phyloP scores from a whole-genome alignment of 2,329 filamentous ascomycete genomes.

The Harringtonia lauricola region DNA sequence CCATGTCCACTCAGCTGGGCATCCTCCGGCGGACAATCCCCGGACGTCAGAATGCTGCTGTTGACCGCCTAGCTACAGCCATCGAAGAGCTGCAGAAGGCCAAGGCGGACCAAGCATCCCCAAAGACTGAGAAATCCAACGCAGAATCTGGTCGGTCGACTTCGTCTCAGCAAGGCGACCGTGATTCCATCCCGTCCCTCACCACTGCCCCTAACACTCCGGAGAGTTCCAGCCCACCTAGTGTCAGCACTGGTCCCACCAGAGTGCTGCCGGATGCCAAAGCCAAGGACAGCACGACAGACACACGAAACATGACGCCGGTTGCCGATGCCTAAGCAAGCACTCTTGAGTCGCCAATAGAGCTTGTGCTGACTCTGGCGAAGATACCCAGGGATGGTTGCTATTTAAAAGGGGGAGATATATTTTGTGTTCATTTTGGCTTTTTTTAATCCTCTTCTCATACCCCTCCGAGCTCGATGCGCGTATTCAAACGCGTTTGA shows the following conservation, averaged over 20 bases:
- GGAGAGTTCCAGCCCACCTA: conserved; percentile 54
- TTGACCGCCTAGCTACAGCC: conserved; percentile 42
- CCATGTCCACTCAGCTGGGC: conserved; percentile 51
- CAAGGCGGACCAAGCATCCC: neutral
- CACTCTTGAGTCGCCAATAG: too few species aligned
- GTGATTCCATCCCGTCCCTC: conserved; percentile 50
- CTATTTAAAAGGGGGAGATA: neutral
- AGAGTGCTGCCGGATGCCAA: conserved; percentile 14
- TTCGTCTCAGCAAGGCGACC: conserved; percentile 30
- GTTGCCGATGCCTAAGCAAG: neutral
- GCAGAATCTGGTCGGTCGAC: conserved; percentile 15
- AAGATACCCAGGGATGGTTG: too few species aligned
- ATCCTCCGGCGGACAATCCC: conserved; percentile 53
- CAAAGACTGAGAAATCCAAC: neutral
- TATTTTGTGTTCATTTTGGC: neutral
- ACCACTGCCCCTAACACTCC: conserved; percentile 61
- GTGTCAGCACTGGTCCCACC: conserved; percentile 46
- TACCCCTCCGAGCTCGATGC: too few species aligned
- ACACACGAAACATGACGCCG: neutral
- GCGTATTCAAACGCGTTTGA: neutral
- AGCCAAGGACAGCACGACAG: neutral
- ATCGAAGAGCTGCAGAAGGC: conserved; percentile 18
- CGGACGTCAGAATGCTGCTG: conserved; percentile 54
- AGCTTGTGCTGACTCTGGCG: too few species aligned
- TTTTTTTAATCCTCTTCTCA: neutral